These are phyloP conservation scores for Skeletonema costatum DNA, from an alignment of 108 stramenopile species.

Conservation along the genomic window DNA sequence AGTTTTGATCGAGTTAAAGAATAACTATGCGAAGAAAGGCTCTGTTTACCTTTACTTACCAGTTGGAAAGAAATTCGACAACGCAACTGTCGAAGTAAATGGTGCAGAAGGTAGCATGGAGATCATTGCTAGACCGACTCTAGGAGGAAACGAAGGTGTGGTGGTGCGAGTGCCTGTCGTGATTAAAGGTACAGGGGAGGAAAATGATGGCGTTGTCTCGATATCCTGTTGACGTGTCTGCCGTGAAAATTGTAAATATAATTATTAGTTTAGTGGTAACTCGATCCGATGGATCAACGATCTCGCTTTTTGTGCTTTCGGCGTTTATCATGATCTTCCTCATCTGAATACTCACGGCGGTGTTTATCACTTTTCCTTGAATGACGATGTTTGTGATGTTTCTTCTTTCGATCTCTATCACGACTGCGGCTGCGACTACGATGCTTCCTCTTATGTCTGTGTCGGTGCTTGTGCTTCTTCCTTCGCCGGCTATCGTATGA, in stretches of 20 bases:
- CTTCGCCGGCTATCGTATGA: slow-evolving; percentile 4
- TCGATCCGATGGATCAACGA: background rate
- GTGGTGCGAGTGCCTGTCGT: slow-evolving; percentile 51
- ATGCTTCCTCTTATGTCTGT: slow-evolving; percentile 6
- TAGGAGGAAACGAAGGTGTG: slow-evolving; percentile 21
- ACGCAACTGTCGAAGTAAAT: slow-evolving; percentile 40
- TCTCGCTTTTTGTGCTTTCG: background rate
- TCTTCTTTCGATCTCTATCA: slow-evolving; percentile 31
- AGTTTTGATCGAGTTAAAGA: slow-evolving; percentile 56
- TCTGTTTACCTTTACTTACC: slow-evolving; percentile 74
- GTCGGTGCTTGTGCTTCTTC: slow-evolving; percentile 28
- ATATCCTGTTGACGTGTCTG: slow-evolving; percentile 13
- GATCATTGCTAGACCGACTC: slow-evolving; percentile 62
- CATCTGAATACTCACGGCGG: slow-evolving; percentile 17
- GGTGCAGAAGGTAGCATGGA: slow-evolving; percentile 55
- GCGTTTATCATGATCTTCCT: slow-evolving; percentile 1
- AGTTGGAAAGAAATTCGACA: slow-evolving; percentile 24
- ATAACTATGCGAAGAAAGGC: slow-evolving; percentile 60
- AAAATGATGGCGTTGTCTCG: slow-evolving; percentile 45
- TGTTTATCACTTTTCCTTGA: slow-evolving; percentile 16
- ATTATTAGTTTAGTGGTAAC: background rate
- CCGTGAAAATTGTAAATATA: background rate
- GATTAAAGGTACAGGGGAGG: slow-evolving; percentile 44
- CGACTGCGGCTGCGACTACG: slow-evolving; percentile 33
- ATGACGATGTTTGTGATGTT: slow-evolving; percentile 21